Conservation (phyloP, 2,329 filamentous ascomycete species). For the Hymenoscyphus fructigenus region DNA sequence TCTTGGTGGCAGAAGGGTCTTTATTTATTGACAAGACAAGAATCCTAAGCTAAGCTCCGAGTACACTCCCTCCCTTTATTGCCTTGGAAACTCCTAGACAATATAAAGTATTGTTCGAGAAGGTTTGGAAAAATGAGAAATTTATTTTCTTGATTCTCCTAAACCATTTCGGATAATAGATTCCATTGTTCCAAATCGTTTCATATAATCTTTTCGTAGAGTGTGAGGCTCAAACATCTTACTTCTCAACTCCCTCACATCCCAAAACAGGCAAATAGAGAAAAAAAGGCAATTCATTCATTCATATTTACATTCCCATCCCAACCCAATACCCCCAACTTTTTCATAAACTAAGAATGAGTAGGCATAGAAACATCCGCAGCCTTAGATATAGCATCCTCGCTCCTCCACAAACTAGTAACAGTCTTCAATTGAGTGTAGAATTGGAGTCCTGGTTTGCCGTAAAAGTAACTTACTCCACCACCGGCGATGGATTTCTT, state of each 20-base stretch:
- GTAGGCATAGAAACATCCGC: constrained; percentile 88
- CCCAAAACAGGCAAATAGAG: neutral
- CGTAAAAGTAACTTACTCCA: constrained; percentile 92
- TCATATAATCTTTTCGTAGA: neutral
- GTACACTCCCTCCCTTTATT: too few relatives aligned
- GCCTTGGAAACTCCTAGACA: too few relatives aligned
- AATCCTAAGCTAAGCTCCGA: too few relatives aligned
- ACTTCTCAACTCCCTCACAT: neutral
- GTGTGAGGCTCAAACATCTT: neutral
- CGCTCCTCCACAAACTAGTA: constrained; percentile 82
- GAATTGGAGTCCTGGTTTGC: constrained; percentile 86
- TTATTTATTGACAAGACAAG: too few relatives aligned
- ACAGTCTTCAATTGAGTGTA: constrained; percentile 99
- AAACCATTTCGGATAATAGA: too few relatives aligned
- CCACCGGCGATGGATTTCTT: constrained; percentile 92
- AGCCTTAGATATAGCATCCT: constrained; percentile 82
- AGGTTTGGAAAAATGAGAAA: too few relatives aligned
- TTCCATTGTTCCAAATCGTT: too few relatives aligned
- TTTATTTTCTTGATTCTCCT: too few relatives aligned
- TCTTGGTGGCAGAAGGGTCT: too few relatives aligned
- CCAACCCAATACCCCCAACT: neutral
- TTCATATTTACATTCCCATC: neutral
- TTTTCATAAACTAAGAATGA: constrained; percentile 38
- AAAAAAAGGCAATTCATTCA: neutral
- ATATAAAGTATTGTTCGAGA: too few relatives aligned